phyloP scores from a whole-genome alignment of 257 asterid species.

The Gentiana straminea region DNA sequence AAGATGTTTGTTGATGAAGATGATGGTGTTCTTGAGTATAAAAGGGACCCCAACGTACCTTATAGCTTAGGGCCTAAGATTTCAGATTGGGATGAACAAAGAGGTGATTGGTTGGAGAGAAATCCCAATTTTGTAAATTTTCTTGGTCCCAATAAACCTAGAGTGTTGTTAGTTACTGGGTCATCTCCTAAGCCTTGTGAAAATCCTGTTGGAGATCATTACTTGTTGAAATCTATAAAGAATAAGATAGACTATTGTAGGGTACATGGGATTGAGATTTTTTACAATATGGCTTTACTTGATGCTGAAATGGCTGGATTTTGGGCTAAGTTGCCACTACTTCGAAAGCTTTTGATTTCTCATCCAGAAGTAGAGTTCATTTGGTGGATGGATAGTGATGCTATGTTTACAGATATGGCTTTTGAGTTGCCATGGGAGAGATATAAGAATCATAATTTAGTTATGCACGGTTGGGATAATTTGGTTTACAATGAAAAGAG shows the following conservation, averaged over 20 bases:
- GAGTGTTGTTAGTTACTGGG: slow-evolving; percentile 76
- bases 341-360: slow-evolving; percentile 65
- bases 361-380: slow-evolving; percentile 89
- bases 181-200: slow-evolving; percentile 97
- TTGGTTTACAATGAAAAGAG: slow-evolving; percentile 61
- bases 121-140: slow-evolving; percentile 44
- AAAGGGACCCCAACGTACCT: slow-evolving; percentile 41
- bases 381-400: slow-evolving; percentile 99
- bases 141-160: slow-evolving; percentile 41
- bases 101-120: slow-evolving; percentile 58
- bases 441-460: slow-evolving; percentile 56
- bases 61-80: slow-evolving; percentile 67
- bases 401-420: slow-evolving; percentile 86
- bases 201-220: slow-evolving; percentile 94
- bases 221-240: slow-evolving; percentile 67
- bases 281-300: slow-evolving; percentile 74
- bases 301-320: slow-evolving; percentile 94
- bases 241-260: slow-evolving; percentile 89
- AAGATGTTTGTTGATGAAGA: slow-evolving; percentile 57
- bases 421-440: slow-evolving; percentile 93
- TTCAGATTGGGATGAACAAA: slow-evolving; percentile 65
- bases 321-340: slow-evolving; percentile 83
- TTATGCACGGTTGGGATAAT: slow-evolving; percentile 88
- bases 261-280: slow-evolving; percentile 66
- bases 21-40: slow-evolving; percentile 42